Base-by-base conservation (phyloP, 352 stramenopile species). In the Phytophthora brassicae region DNA sequence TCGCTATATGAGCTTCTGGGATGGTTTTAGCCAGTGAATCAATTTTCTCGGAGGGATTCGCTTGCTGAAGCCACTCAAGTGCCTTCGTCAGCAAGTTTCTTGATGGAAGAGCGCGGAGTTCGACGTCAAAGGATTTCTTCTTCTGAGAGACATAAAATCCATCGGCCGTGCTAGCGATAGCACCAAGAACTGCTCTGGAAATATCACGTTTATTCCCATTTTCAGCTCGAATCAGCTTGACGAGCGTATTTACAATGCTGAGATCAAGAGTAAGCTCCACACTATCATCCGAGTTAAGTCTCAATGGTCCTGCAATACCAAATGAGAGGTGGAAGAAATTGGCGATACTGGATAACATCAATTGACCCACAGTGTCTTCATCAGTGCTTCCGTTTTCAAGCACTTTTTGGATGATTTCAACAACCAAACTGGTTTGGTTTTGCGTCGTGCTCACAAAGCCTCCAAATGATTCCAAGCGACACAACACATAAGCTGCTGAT, bases 111-210 rank as follows among this genome's bases (percentile, higher is more conserved):
- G 71, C 43, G 2, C 59, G 50, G 16, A 86, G 31, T 16, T 86
- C 76, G 6, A 56, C 64, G n/a, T 86, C 68, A 5, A 86, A 75
- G 24, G 51, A 64, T 60, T 79, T 77, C 49, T 86, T 86, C 56
- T 78, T 83, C 22, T 81, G 74, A 3, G 58, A 49, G 19, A 83
- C 66, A 33, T 76, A 74, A 53, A 81, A 76, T 7, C 54, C 12
- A 16, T 77, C 64, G 2, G 59, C 44, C 2, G 53, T 29, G 19
- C 58, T 60, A 43, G 76, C 67, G 58, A 85, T 69, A 24, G 74
- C 60, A 23, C 74, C 63, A n/a, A 77, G 58, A 16, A 69, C 43
- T 31, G 61, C 29, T 17, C 29, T 39, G 42, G 64, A 55, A 51
- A 56, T 11, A 14, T 17, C 43, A 24, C 28, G 47, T 0, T 47